Evolutionary conservation across 345 rosid species (phyloP), one percentile per base, ranked within the genome.

Genomic region (Triadica sebifera): DNA sequence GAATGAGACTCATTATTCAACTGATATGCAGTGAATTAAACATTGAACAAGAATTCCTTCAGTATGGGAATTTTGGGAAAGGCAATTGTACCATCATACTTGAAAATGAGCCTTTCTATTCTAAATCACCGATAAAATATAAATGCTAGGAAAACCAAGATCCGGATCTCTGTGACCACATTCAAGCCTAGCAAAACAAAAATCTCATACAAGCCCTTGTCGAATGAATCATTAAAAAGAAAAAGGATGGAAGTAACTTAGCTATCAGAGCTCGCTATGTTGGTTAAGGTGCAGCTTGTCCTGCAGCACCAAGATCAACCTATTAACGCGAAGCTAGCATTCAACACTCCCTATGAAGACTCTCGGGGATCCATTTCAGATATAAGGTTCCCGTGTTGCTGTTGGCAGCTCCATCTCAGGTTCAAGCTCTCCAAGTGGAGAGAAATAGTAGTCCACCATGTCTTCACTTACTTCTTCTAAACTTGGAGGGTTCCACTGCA

Each of bases 401-500:
- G 83, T 84, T 17, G 94, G 89, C 73, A 90, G 81, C 83, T 86
- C 74, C 71, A 90, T 78, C 70, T 88, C 90, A 0, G 84, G 76
- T 58, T 83, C 85, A 4, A 75, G 69, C 68, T 82, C 89, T 29
- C 74, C 71, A 0, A 86, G 77, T 12, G 84, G 81, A 34, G 79
- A 34, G 79, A 90, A 87, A 70, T 84, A 81, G 68, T 63, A 39
- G 43, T 90, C 82, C 7, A 90, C 92, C 94, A 90, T 86, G 73
- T 90, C 94, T 73, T 77, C 72, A 39, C 86, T 84, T 58, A 85
- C 90, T 41, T 85, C 86, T 50, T 45, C 81, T 74, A 90, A 70
- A 58, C 80, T 81, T 22, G 89, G 85, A 72, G 92, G 94, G 47
- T 88, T 78, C 94, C 94, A 86, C 90, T 88, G 86, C 88, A 84